phyloP scores from a whole-genome alignment of 306 rosid species.

The Fragaria vesca region DNA sequence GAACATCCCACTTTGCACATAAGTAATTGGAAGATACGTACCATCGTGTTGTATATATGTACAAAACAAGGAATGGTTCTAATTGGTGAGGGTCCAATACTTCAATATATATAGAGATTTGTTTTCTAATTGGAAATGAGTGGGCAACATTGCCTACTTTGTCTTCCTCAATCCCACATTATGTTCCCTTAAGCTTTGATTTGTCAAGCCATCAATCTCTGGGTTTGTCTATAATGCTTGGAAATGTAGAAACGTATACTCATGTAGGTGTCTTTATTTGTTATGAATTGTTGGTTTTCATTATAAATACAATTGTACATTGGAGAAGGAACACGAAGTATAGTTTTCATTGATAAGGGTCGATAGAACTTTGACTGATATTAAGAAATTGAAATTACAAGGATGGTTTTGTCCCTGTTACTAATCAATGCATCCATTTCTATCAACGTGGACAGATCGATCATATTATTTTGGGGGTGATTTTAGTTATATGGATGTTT shows the following conservation, averaged over 20 bases:
- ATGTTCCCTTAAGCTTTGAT: constrained; percentile 28
- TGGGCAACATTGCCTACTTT: constrained; percentile 36
- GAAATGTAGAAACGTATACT: not conserved
- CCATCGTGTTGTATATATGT: constrained; percentile 27
- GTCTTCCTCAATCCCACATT: constrained; percentile 40
- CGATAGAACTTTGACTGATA: not conserved
- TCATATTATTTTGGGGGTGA: not conserved
- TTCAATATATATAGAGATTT: not conserved
- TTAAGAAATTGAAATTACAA: not conserved
- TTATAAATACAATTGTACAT: constrained; percentile 18
- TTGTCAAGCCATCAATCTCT: constrained; percentile 26
- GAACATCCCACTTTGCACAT: constrained; percentile 30
- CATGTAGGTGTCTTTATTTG: constrained; percentile 6
- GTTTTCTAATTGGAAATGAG: constrained; percentile 18
- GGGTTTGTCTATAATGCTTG: not conserved
- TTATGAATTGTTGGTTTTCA: constrained; percentile 22
- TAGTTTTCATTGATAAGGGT: constrained; percentile 1
- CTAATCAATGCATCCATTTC: not conserved
- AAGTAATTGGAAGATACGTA: constrained; percentile 26
- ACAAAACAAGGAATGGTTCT: constrained; percentile 33
- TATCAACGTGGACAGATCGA: not conserved
- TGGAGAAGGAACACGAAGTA: not conserved
- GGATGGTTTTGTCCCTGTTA: not conserved
- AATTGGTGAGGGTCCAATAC: constrained; percentile 42
- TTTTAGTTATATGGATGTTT: not conserved